Base-by-base conservation (phyloP, 106 monocot genomes). In the Xerophyta viscosa region DNA sequence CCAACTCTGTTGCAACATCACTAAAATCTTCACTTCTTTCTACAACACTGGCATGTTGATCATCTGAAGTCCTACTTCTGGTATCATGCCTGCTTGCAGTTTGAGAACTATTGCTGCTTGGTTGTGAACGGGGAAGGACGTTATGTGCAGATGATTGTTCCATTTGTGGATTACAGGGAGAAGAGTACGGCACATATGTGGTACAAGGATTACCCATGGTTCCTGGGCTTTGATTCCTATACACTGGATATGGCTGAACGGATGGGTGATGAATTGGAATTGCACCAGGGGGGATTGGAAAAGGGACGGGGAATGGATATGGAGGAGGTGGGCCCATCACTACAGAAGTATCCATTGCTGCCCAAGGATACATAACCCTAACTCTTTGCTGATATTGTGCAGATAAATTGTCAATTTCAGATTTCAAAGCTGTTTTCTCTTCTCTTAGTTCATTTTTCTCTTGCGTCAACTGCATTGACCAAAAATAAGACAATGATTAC, bases 361-460 rank as follows among this genome's bases (percentile, higher is more conserved):
- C 45, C 94, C 94, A 94, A 17, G 94, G 94, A 46, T 66, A 89
- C 57, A 85, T 31, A 55, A 66, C 70, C 29, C 84, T 73, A 20
- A 88, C 55, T 48, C 77, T 75, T 52, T 85, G 84, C 46, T 85
- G 84, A 71, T 96, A 85, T 44, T 96, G 88, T 25, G 55, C 52
- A 67, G 76, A 76, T 33, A 89, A 66, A 46, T 45, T 68, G 48
- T 89, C 88, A 48, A 89, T 77, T 25, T 96, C 81, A 36, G 73
- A 69, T 62, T 85, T 96, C 62, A 96, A 25, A 23, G 69, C 36
- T 24, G 61, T 54, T 68, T 96, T 96, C 61, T 96, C 96, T 62
- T 88, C 96, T 74, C 78, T 84, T 12, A 96, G 78, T 66, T 96
- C 96, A 63, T 88, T 88, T 68, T 96, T 96, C 70, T 96, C 96